phyloP scores from a whole-genome alignment of 2,329 filamentous ascomycete species.

The Davidsoniella virescens region DNA sequence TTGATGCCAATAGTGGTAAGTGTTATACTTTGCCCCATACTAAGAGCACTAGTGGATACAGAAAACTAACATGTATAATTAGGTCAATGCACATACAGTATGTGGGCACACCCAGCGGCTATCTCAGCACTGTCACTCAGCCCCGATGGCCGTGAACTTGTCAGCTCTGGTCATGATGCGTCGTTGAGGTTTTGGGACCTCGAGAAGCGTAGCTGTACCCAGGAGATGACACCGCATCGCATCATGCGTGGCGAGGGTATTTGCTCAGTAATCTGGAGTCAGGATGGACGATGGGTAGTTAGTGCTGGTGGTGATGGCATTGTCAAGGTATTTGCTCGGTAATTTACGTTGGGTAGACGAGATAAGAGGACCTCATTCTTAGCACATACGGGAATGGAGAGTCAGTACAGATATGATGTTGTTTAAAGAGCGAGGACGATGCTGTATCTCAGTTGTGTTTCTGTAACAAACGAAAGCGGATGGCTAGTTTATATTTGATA shows the following conservation, averaged over 20 bases:
- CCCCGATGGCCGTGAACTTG: constrained; percentile 83
- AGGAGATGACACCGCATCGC: constrained; percentile 85
- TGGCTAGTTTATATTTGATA: no score
- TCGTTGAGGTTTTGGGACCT: constrained; percentile 93
- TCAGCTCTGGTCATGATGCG: constrained; percentile 90
- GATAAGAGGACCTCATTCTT: not conserved
- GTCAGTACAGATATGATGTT: not conserved
- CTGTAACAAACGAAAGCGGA: no score
- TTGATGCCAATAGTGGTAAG: constrained; percentile 96
- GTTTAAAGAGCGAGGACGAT: no score
- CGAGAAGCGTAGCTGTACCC: constrained; percentile 86
- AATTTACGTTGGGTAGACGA: not conserved
- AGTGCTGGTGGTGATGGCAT: constrained; percentile 89
- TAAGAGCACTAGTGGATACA: not conserved
- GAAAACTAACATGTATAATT: constrained; percentile 5
- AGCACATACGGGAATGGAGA: no score
- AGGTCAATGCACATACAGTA: constrained; percentile 99
- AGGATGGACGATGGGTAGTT: constrained; percentile 86
- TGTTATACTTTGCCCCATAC: constrained; percentile 16
- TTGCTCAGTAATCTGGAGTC: constrained; percentile 87
- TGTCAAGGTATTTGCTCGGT: constrained; percentile 73
- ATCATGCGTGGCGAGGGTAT: constrained; percentile 94
- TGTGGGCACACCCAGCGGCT: constrained; percentile 88
- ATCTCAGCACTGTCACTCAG: constrained; percentile 86
- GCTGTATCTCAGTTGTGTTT: no score